Conservation (phyloP, 2,329 filamentous ascomycete genomes). For the Trichoderma guizhouense region DNA sequence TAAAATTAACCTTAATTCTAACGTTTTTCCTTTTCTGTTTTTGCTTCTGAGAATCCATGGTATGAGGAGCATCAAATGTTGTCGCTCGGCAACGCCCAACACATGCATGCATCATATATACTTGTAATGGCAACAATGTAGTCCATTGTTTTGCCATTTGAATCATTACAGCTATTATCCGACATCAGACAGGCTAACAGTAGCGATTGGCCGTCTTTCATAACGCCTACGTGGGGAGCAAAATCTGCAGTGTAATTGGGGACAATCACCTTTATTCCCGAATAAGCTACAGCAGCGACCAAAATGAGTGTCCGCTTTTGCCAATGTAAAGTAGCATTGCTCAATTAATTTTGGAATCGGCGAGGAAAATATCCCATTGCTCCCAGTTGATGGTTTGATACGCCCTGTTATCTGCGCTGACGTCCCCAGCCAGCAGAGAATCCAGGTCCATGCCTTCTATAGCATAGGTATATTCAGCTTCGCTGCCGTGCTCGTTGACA, state of each 20-base stretch:
- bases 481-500: neutral
- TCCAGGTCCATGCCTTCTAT: neutral
- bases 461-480: neutral
- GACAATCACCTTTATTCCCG: neutral
- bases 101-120: neutral
- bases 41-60: neutral
- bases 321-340: neutral
- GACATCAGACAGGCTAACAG: neutral
- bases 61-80: too few relatives aligned
- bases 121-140: neutral
- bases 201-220: neutral
- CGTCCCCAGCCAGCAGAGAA: neutral
- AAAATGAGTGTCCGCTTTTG: too few relatives aligned
- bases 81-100: neutral
- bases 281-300: too few relatives aligned
- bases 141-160: neutral
- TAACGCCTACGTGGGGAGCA: neutral
- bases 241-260: neutral
- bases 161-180: neutral
- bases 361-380: conserved; percentile 4
- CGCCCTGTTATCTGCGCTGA: neutral
- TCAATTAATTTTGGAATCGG: neutral
- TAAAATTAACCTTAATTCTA: conserved; percentile 1
- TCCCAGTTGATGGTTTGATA: conserved; percentile 4
- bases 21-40: neutral